A percentile compares a stretch with the other conserved stretches of the same genome.
Conservation (phyloP, 176 grass and related monocot genomes). For the Thinopyrum elongatum region DNA sequence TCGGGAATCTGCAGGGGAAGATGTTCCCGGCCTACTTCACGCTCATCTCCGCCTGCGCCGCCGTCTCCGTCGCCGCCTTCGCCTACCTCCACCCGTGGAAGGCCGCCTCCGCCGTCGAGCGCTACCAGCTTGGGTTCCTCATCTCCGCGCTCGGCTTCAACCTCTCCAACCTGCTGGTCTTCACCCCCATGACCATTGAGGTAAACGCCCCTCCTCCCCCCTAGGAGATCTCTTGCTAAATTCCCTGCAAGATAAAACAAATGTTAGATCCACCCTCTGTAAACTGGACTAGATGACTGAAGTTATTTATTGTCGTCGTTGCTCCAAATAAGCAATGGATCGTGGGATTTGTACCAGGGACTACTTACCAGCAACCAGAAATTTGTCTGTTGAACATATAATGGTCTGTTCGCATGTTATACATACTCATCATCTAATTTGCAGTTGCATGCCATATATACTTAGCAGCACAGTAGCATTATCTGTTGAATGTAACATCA, state of each 20-base stretch:
- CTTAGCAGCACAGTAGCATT: background rate
- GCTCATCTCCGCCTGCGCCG: slow-evolving; percentile 63
- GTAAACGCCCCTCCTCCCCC: slow-evolving; percentile 20
- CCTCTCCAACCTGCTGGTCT: slow-evolving; percentile 90
- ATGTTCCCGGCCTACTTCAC: slow-evolving; percentile 98
- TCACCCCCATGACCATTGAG: slow-evolving; percentile 98
- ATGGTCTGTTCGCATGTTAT: too few relatives aligned
- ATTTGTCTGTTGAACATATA: too few relatives aligned
- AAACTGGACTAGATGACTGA: background rate
- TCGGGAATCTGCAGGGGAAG: slow-evolving; percentile 92
- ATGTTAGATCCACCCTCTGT: background rate
- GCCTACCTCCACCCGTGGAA: slow-evolving; percentile 96
- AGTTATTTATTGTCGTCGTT: background rate
- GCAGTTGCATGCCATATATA: background rate
- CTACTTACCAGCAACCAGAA: background rate
- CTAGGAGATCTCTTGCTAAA: background rate
- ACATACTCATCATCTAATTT: background rate
- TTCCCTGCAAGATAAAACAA: background rate
- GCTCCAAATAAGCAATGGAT: background rate
- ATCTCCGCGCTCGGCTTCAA: slow-evolving; percentile 69
- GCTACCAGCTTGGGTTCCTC: slow-evolving; percentile 92
- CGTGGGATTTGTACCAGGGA: background rate
- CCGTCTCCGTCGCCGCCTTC: slow-evolving; percentile 74
- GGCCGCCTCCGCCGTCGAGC: slow-evolving; percentile 57
- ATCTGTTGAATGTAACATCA: background rate